Evolutionary conservation across 2,329 filamentous ascomycete genomes (phyloP), one percentile per base, ranked within the genome.

Genomic region (Aspergillus sp.): DNA sequence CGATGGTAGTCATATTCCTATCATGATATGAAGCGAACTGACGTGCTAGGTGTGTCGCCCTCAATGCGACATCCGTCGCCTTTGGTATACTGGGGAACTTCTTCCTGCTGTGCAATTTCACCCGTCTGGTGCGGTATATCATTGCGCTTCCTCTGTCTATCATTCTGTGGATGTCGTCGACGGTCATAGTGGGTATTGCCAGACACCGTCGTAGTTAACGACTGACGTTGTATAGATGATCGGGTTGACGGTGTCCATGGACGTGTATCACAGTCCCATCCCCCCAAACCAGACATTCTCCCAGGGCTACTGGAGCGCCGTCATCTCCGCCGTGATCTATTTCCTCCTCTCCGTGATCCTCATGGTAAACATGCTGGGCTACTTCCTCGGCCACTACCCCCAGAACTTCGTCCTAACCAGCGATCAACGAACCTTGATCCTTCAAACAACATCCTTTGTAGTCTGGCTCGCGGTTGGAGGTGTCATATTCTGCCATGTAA

Each of bases 391-490:
- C 0, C 89, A 90, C 64, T 96, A 96, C 66, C 82, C 83, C 6
- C 88, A 90, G 64, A 87, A 91, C 67, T 96, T 96, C 64, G 79
- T 82, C 4, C 80, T 96, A 22, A 93, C 89, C 0, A 84, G 87
- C 53, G 89, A 88, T 60, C 93, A 97, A 73, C 84, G 93, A 9
- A 96, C 91, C 0, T 78, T 97, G 20, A 96, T 97, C 80, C 76
- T 96, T 27, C 93, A 97, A 74, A 96, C 91, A 1, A 96, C 96
- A 74, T 79, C 89, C 55, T 90, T 96, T 69, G 87, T 96, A 51
- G 76, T 90, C 48, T 96, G 95, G 79, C 78, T 97, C 0, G 86
- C 90, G 0, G 75, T 91, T 2, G 93, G 93, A 1, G 91, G 88
- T 0, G 83, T 87, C 0, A 77, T 96, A 0, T 96, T 95, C 68